A percentile compares a stretch with the other conserved stretches of the same genome.
These are phyloP conservation scores for Sugiyamaella pinicola DNA, from an alignment of 1,139 yeast genomes.

Conservation along the genomic window DNA sequence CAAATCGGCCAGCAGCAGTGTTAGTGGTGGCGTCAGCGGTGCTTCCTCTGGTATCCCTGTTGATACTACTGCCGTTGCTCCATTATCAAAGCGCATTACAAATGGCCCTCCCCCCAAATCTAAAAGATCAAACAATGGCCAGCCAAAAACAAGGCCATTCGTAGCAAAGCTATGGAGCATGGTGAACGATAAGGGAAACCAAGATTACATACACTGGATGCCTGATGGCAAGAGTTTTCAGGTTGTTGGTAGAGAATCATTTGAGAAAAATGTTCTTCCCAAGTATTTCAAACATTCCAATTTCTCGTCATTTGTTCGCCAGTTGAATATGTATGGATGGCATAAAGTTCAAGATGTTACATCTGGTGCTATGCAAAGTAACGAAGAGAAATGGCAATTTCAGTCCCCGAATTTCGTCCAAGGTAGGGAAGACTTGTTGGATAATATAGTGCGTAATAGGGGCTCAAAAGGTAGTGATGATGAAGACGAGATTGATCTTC, in stretches of 20 bases:
- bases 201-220: constrained; percentile 77
- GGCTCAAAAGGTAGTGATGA: constrained; percentile 49
- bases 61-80: constrained; percentile 17
- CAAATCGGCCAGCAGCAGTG: background rate
- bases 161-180: constrained; percentile 92
- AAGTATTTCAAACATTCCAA: constrained; percentile 92
- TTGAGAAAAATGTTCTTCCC: constrained; percentile 82
- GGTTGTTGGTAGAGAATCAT: constrained; percentile 80
- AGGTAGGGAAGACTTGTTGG: constrained; percentile 71
- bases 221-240: constrained; percentile 83
- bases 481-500: constrained; percentile 56
- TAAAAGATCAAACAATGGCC: constrained; percentile 36
- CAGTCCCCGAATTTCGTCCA: constrained; percentile 77
- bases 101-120: constrained; percentile 25
- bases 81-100: constrained; percentile 27
- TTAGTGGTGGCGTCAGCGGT: background rate
- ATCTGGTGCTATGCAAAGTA: constrained; percentile 59
- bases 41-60: too few relatives aligned
- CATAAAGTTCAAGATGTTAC: constrained; percentile 86
- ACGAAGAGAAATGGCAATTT: constrained; percentile 72
- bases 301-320: constrained; percentile 93
- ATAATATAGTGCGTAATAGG: constrained; percentile 61
- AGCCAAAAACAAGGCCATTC: constrained; percentile 65
- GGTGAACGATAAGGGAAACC: constrained; percentile 79
- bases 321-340: constrained; percentile 97